phyloP scores from a whole-genome alignment of 305 asterid genomes.

The Plantago coronopus region DNA sequence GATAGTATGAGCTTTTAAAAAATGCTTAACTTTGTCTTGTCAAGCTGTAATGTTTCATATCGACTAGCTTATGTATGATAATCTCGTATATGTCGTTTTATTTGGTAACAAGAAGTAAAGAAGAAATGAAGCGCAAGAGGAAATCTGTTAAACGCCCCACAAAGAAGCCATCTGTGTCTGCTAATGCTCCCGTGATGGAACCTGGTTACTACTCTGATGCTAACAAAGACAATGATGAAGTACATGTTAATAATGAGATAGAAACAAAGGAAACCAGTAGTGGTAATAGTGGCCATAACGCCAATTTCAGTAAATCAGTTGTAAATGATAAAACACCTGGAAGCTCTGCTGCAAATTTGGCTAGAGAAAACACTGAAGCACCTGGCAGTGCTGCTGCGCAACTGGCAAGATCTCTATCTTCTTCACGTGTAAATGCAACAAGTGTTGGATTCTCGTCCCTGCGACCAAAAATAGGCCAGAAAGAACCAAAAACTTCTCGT shows the following conservation, averaged over 20 bases:
- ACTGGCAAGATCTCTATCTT: constrained; percentile 38
- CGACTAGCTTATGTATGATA: no score
- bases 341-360: constrained; percentile 25
- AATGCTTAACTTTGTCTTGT: no score
- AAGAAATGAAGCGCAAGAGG: constrained; percentile 43
- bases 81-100: no score
- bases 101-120: constrained; percentile 2
- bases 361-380: constrained; percentile 28
- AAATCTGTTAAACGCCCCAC: constrained; percentile 30
- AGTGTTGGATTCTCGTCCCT: constrained; percentile 28
- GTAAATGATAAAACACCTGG: constrained; percentile 26
- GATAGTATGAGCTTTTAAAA: no score
- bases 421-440: constrained; percentile 38
- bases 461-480: constrained; percentile 32
- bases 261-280: constrained; percentile 30
- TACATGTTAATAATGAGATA: constrained; percentile 31
- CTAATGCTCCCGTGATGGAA: constrained; percentile 12
- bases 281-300: constrained; percentile 33
- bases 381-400: constrained; percentile 20
- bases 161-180: constrained; percentile 28
- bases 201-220: constrained; percentile 30
- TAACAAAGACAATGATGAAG: constrained; percentile 36
- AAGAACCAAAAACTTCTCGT: constrained; percentile 31
- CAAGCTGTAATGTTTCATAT: no score
- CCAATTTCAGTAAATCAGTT: constrained; percentile 31